Evolutionary conservation across 192 early-diverging fungal species (phyloP), one percentile per base, ranked within the genome.

Genomic region (Podila clonocystis): DNA sequence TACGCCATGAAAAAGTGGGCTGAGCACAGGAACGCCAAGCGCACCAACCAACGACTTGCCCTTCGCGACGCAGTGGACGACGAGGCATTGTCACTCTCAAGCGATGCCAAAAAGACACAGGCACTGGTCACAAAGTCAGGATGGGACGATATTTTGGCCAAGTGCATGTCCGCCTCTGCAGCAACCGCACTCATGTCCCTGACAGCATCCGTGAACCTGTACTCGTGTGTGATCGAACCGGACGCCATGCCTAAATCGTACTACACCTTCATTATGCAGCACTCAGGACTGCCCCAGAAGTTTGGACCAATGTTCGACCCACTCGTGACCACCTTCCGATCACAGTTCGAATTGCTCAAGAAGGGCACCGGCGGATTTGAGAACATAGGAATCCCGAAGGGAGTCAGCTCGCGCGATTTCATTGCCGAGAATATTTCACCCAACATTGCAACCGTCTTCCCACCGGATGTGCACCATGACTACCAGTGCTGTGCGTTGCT

Each of bases 1-100:
- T 91, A 90, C 87, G 60, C 86, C 28, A 88, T 93, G 85, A 86
- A 89, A 41, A 83, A 85, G 26, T 92, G 87, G 89, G 82, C 80
- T 1, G 74, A 75, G 20, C 63, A 77, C 26, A 68, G 88, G 28
- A 45, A 84, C 41, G 34, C 65, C 30, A 76, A 68, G 36, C 57
- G 76, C 61, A 52, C 75, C 6, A 11, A 57, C 19, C 62, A 80
- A 24, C 65, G 76, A 11, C 70, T 63, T 17, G 70, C 76, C 1
- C 65, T 68, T 30, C 60, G 63, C 41, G 65, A 78, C 24, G 52
- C 63, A 20, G 58, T 62, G 20, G 63, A 79, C 11, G 55, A 75
- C 15, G 68, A 75, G 24, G 28, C 63, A 26, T 50, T 66, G 38
- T 63, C 70, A 41, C 58, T 67, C 29, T 45, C 64, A 4, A 66